A percentile compares a stretch with the other conserved stretches of the same genome.
Conservation (phyloP, 495 filamentous ascomycete genomes). For the Trichodelitschia bisporula region DNA sequence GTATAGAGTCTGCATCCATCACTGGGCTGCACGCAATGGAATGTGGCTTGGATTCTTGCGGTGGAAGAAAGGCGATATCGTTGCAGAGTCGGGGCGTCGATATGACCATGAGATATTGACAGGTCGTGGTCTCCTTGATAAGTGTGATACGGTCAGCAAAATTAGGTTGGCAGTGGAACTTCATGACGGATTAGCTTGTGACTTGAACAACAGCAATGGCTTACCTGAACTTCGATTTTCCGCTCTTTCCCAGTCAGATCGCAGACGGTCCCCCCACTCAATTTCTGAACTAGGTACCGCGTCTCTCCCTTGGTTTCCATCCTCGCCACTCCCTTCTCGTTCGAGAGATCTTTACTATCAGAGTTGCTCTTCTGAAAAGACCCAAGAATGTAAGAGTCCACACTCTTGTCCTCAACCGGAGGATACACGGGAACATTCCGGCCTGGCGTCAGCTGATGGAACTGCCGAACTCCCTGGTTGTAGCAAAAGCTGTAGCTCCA, state of each 20-base stretch:
- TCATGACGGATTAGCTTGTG: no score
- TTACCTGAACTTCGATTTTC: slow-evolving; percentile 55
- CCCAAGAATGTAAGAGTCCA: slow-evolving; percentile 62
- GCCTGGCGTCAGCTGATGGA: slow-evolving; percentile 53
- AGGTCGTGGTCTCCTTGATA: slow-evolving; percentile 89
- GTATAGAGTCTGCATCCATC: slow-evolving; percentile 28
- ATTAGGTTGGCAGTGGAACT: slow-evolving; percentile 82
- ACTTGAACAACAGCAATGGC: slow-evolving; percentile 2
- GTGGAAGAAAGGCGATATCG: slow-evolving; percentile 77
- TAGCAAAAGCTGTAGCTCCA: slow-evolving; percentile 97
- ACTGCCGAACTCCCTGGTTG: slow-evolving; percentile 66
- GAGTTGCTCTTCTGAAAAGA: slow-evolving; percentile 20
- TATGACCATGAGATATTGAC: slow-evolving; percentile 84
- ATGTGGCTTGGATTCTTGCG: slow-evolving; percentile 55
- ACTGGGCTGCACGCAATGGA: slow-evolving; percentile 55
- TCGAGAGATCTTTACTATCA: no score
- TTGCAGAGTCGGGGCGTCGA: slow-evolving; percentile 83
- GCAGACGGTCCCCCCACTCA: slow-evolving; percentile 69
- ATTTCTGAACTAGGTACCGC: slow-evolving; percentile 71
- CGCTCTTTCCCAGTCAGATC: slow-evolving; percentile 72
- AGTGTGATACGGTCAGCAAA: slow-evolving; percentile 63
- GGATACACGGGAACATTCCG: slow-evolving; percentile 41
- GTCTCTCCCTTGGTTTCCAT: slow-evolving; percentile 43
- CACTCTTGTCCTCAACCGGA: slow-evolving; percentile 46
- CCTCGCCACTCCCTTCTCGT: slow-evolving; percentile 10